Conservation (phyloP, 352 stramenopile genomes). For the Detonula confervacea region DNA sequence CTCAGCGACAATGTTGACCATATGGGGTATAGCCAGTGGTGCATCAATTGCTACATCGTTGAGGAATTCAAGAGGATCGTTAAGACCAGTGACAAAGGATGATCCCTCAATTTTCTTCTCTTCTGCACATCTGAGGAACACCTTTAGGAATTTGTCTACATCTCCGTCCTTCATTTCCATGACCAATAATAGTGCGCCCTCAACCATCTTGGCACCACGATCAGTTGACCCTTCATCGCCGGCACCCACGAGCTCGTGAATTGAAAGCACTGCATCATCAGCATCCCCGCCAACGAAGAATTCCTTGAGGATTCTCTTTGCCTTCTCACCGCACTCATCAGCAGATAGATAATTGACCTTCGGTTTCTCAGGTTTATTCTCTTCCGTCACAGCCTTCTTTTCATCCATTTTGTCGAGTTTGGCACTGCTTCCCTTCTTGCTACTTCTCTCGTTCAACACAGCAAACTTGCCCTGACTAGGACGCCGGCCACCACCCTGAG, state of each 20-base stretch:
- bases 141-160: constrained; percentile 64
- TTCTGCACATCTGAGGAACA: constrained; percentile 56
- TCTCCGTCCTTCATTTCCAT: constrained; percentile 81
- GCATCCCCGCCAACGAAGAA: constrained; percentile 78
- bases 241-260: constrained; percentile 73
- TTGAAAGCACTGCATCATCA: constrained; percentile 72
- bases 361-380: constrained; percentile 28
- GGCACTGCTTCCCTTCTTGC: constrained; percentile 38
- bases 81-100: constrained; percentile 60
- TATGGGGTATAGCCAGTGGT: constrained; percentile 64
- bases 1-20: constrained; percentile 68
- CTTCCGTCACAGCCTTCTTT: neutral
- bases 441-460: constrained; percentile 48
- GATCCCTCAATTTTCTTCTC: constrained; percentile 62
- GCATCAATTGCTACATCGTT: constrained; percentile 82
- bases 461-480: constrained; percentile 41
- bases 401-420: constrained; percentile 13
- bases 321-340: constrained; percentile 69
- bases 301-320: constrained; percentile 78
- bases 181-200: constrained; percentile 69
- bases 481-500: constrained; percentile 1
- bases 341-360: constrained; percentile 43
- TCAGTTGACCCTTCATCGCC: constrained; percentile 55
- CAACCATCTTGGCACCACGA: constrained; percentile 70
- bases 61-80: constrained; percentile 81